Conservation (phyloP, 345 rosid species). For the Eucalyptus paniculata region DNA sequence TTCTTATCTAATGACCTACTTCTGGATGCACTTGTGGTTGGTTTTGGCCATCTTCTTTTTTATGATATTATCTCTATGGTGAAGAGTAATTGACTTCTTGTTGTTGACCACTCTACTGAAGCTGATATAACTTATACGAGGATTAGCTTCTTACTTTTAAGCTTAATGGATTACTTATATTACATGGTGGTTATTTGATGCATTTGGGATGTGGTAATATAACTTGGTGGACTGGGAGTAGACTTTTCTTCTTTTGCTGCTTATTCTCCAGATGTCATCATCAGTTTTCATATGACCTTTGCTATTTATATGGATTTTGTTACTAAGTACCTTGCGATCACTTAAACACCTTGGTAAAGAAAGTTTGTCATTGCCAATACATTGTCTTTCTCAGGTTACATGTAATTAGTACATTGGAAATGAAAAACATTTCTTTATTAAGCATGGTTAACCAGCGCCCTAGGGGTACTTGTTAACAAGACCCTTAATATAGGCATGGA, state of each 20-base stretch:
- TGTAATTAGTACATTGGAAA: not conserved
- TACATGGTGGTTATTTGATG: not conserved
- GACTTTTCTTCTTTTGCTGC: not conserved
- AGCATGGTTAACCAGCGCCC: not conserved
- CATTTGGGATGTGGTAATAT: not conserved
- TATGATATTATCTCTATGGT: not conserved
- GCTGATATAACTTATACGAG: not conserved
- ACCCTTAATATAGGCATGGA: not conserved
- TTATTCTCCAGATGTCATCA: not conserved
- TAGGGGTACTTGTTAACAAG: not conserved
- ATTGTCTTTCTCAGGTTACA: not conserved
- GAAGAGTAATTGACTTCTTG: not conserved
- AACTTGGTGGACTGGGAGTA: not conserved
- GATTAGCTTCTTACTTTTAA: not conserved
- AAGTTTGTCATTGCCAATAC: not conserved
- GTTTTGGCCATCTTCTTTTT: not conserved
- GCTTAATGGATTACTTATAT: not conserved
- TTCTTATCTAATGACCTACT: not conserved
- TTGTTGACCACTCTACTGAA: not conserved
- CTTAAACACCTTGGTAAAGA: not conserved
- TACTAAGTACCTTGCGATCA: not conserved
- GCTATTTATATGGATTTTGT: not conserved
- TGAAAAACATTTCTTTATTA: not conserved
- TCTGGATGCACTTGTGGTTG: not conserved
- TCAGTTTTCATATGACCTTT: not conserved